Conservation (phyloP, 1,284 basidiomycete genomes). For the Chondrostereum purpureum region DNA sequence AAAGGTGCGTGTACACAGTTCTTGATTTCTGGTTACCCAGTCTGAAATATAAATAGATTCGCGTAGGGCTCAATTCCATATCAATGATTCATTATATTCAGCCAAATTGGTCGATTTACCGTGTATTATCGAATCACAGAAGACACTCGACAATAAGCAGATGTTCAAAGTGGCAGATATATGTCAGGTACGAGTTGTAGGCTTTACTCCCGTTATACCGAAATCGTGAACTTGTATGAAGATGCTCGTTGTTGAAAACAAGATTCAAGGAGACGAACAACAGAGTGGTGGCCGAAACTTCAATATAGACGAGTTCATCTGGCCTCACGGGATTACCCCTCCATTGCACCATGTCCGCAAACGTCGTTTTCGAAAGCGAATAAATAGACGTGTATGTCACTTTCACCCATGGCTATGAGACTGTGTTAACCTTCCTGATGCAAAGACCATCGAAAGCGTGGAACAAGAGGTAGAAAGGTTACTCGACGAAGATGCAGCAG, state of each 20-base stretch:
- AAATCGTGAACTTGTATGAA: constrained; percentile 23
- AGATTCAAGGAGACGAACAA: constrained; percentile 65
- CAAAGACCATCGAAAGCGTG: constrained; percentile 91
- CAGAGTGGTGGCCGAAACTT: constrained; percentile 58
- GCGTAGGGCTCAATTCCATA: constrained; percentile 85
- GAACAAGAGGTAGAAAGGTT: constrained; percentile 95
- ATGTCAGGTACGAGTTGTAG: constrained; percentile 63
- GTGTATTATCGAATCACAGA: constrained; percentile 92
- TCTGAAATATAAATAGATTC: constrained; percentile 56
- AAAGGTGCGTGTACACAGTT: constrained; percentile 55
- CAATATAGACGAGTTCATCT: constrained; percentile 94
- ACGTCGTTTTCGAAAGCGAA: constrained; percentile 86
- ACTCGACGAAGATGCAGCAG: constrained; percentile 80
- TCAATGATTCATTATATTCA: constrained; percentile 76
- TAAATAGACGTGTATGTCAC: constrained; percentile 67
- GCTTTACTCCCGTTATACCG: constrained; percentile 8
- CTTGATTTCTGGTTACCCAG: constrained; percentile 2
- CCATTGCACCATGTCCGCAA: constrained; percentile 90
- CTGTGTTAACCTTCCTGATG: neutral
- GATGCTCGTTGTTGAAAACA: constrained; percentile 86
- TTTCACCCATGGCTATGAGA: neutral
- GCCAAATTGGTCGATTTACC: constrained; percentile 97
- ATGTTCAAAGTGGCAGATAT: constrained; percentile 99
- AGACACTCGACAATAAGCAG: constrained; percentile 92
- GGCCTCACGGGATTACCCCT: constrained; percentile 94